Evolutionary conservation across 352 stramenopile genomes (phyloP), one percentile per base, ranked within the genome.

Genomic region (Phytopythium helicoides): DNA sequence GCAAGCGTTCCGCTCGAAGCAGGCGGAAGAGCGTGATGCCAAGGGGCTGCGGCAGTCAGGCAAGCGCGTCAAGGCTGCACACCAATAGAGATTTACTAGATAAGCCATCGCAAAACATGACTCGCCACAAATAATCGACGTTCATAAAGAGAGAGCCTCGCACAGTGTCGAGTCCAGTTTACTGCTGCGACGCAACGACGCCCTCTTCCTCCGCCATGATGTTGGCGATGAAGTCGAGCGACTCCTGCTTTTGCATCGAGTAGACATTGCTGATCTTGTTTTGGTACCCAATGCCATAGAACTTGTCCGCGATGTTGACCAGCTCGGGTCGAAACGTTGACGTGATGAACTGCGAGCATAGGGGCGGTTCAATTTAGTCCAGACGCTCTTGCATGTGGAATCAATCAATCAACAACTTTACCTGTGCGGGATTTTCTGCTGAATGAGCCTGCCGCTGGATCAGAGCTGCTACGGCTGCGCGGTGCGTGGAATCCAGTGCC

Each of bases 281-380:
- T 68, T 99, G 95, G 73, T 99, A 96, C 51, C 89, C 95, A 38
- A 99, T 99, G 44, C 97, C 97, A 64, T 99, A 99, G 65, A 96
- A 99, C 38, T 94, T 93, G 69, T 98, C 96, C 0, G 97, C 92
- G 34, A 98, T 91, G 28, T 86, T 90, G 16, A 99, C 96, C n/a
- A 99, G 68, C 68, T 99, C 97, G 5, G 96, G 97, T n/a, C 97
- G 89, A 72, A 99, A 99, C 19, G 97, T 99, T 44, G 95, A 99
- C 11, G 96, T 99, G 71, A 99, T 99, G 67, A 99, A 81, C 76
- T 86, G 25, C 2, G 10, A 49, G n/a, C 26, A 39, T 25, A 14
- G 15, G 0, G 8, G 3, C n/a, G n/a, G n/a, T n/a, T n/a, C n/a
- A n/a, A n/a, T n/a, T n/a, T n/a, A n/a, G n/a, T n/a, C n/a, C n/a